Percentiles rank a stretch among this genome's conserved stretches.
These are phyloP conservation scores for Rhytidhysteron rufulum DNA, from an alignment of 2,329 filamentous ascomycete species.

Conservation along the genomic window DNA sequence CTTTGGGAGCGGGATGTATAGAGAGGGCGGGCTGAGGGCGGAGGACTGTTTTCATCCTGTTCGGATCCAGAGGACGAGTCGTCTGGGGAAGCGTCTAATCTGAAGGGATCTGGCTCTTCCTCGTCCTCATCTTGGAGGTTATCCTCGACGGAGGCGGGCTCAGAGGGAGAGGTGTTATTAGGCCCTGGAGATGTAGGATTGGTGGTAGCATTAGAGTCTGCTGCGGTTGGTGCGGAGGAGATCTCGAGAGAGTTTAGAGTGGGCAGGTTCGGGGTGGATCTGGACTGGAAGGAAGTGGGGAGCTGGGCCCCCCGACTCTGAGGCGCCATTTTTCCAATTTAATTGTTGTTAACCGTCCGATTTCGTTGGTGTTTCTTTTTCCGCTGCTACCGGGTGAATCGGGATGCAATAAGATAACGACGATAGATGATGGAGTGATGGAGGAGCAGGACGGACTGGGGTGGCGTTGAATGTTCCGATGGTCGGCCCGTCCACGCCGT, in stretches of 20 bases:
- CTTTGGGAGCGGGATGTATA: constrained; percentile 44
- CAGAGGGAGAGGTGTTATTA: constrained; percentile 26
- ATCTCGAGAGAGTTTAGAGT: constrained; percentile 34
- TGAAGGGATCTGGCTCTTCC: constrained; percentile 9
- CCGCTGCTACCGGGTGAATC: too few relatives aligned
- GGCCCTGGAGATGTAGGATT: not conserved
- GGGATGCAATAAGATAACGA: too few relatives aligned
- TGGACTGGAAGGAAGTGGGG: constrained; percentile 41
- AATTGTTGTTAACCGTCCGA: too few relatives aligned
- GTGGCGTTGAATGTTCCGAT: too few relatives aligned
- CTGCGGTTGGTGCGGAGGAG: constrained; percentile 3
- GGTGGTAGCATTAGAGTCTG: not conserved
- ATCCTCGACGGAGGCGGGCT: constrained; percentile 36
- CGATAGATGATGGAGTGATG: too few relatives aligned
- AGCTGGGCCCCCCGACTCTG: constrained; percentile 40
- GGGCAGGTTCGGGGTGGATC: constrained; percentile 46
- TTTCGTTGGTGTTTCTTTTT: too few relatives aligned
- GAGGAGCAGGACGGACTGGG: too few relatives aligned
- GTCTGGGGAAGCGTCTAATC: constrained; percentile 14
- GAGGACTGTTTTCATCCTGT: constrained; percentile 3
- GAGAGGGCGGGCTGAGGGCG: constrained; percentile 29
- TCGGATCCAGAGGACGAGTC: constrained; percentile 26
- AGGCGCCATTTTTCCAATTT: constrained; percentile 33
- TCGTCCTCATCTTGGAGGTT: constrained; percentile 25
- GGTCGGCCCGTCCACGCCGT: too few relatives aligned